Conservation (phyloP, 768 basidiomycete species). For the Boletus barrowsii region DNA sequence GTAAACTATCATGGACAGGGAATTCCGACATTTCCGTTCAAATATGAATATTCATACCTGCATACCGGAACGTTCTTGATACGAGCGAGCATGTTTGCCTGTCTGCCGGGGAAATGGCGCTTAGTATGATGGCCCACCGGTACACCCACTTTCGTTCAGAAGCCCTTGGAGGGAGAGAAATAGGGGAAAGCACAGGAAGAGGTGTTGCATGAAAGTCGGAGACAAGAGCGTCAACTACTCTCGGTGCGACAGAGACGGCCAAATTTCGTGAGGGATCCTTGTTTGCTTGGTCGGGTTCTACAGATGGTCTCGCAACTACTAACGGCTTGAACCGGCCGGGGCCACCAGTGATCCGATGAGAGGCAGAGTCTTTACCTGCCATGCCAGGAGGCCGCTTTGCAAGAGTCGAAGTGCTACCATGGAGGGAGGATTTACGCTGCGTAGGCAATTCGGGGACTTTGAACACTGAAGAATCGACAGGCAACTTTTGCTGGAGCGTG, state of each 20-base stretch:
- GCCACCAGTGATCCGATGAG: not conserved
- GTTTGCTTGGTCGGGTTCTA: not conserved
- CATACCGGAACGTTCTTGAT: slow-evolving; percentile 61
- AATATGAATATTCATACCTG: slow-evolving; percentile 39
- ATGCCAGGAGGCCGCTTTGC: not conserved
- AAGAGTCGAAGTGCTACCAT: not conserved
- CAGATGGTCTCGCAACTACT: not conserved
- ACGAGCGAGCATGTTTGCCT: slow-evolving; percentile 47
- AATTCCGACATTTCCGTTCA: not conserved
- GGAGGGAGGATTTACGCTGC: not conserved
- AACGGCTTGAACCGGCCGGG: slow-evolving; percentile 19
- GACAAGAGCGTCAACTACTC: not conserved
- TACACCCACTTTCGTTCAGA: slow-evolving; percentile 55
- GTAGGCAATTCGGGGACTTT: slow-evolving; percentile 7
- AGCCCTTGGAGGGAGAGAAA: slow-evolving; percentile 57
- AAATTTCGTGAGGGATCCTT: not conserved
- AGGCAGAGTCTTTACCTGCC: not conserved
- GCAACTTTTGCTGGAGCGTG: not conserved
- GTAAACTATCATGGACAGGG: slow-evolving; percentile 44
- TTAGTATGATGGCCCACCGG: slow-evolving; percentile 52
- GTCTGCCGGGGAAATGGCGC: slow-evolving; percentile 43
- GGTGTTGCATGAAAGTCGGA: not conserved
- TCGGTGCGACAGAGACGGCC: not conserved
- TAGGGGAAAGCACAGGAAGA: slow-evolving; percentile 33
- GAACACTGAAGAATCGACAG: not conserved